These are phyloP conservation scores for Trichocomaceae sp. DNA, from an alignment of 2,329 filamentous ascomycete species.

Conservation along the genomic window DNA sequence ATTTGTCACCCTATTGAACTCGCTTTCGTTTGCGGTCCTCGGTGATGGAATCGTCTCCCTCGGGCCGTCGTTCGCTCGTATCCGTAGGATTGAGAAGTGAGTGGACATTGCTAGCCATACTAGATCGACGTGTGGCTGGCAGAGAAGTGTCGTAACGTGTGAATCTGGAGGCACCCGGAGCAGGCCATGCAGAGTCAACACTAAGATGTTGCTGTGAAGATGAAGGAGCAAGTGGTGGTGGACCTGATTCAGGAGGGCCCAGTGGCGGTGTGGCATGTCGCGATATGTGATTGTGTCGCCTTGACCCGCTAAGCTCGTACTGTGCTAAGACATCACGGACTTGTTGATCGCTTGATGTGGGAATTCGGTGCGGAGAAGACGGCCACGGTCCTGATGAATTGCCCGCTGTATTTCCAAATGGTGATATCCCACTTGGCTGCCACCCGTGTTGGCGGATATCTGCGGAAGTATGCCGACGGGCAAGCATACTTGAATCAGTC, in stretches of 20 bases:
- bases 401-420: constrained; percentile 58
- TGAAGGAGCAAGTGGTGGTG: constrained; percentile 2
- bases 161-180: constrained; percentile 41
- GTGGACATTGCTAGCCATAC: constrained; percentile 66
- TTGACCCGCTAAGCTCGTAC: constrained; percentile 57
- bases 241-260: constrained; percentile 3
- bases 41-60: constrained; percentile 53
- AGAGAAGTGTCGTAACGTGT: constrained; percentile 36
- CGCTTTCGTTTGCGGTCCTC: constrained; percentile 59
- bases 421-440: constrained; percentile 55
- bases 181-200: constrained; percentile 51
- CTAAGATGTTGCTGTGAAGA: constrained; percentile 23
- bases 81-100: constrained; percentile 62
- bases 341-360: constrained; percentile 53
- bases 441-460: constrained; percentile 88
- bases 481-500: constrained; percentile 56
- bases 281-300: constrained; percentile 41
- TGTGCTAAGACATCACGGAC: constrained; percentile 57
- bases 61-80: constrained; percentile 57
- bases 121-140: constrained; percentile 60
- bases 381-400: constrained; percentile 59
- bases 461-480: constrained; percentile 84
- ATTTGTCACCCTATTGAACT: constrained; percentile 35
- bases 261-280: constrained; percentile 50
- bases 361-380: constrained; percentile 54